phyloP scores from a whole-genome alignment of 768 basidiomycete genomes.

The Cantharellus cinnabarinus region DNA sequence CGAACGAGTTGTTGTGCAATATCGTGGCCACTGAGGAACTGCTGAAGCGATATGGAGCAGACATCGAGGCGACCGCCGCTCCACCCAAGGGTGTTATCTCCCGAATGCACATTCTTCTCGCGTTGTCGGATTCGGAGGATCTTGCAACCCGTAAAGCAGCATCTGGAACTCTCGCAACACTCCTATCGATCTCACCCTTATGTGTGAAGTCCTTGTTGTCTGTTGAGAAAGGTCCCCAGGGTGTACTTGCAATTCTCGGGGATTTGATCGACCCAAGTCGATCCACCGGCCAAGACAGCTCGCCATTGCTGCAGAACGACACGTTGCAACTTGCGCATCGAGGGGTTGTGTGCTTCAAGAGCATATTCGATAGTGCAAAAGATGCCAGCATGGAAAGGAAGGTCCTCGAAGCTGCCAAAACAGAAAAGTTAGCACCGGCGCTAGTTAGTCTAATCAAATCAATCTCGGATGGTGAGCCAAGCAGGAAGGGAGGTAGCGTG shows the following conservation, averaged over 20 bases:
- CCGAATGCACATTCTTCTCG: constrained; percentile 58
- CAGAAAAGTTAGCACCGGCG: neutral
- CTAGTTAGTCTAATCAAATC: neutral
- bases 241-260: constrained; percentile 38
- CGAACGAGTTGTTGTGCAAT: constrained; percentile 85
- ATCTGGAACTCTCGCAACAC: constrained; percentile 67
- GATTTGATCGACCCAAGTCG: constrained; percentile 18
- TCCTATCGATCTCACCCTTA: constrained; percentile 35
- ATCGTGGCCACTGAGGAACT: constrained; percentile 56
- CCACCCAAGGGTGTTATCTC: constrained; percentile 5
- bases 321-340: neutral
- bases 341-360: neutral
- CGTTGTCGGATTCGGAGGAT: constrained; percentile 76
- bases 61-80: constrained; percentile 23
- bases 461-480: neutral
- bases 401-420: neutral
- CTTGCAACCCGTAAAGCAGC: constrained; percentile 71
- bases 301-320: neutral
- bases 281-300: neutral
- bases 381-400: neutral
- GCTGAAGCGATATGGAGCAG: constrained; percentile 44
- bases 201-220: constrained; percentile 42
- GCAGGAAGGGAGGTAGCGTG: neutral
- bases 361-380: neutral
- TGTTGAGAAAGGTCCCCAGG: constrained; percentile 43